Evolutionary conservation across 2,329 filamentous ascomycete genomes (phyloP).

Genomic region (Verticillium alfalfae): DNA sequence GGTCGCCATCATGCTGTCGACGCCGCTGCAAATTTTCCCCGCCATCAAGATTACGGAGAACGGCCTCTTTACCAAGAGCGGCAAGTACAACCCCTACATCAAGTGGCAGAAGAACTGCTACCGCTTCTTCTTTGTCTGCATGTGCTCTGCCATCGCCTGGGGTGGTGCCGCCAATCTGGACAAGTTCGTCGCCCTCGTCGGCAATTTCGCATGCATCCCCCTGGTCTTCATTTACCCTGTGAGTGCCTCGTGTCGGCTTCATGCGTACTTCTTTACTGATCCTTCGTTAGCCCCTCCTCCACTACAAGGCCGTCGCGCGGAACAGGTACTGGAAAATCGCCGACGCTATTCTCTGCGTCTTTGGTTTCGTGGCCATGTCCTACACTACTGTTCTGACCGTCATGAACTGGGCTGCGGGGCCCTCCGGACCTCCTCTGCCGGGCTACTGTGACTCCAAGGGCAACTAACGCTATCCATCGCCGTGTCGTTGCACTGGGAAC

Average conservation of each 20-base stretch:
- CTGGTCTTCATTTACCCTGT: conserved; percentile 91
- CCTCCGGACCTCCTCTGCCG: conserved; percentile 34
- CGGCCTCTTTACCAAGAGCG: conserved; percentile 85
- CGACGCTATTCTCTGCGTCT: conserved; percentile 72
- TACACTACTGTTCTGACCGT: conserved; percentile 89
- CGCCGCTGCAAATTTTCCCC: conserved; percentile 93
- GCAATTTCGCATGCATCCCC: conserved; percentile 68
- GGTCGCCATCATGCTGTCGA: conserved; percentile 92
- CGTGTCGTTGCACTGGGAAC: not conserved
- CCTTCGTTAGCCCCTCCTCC: conserved; percentile 71
- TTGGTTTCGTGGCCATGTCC: conserved; percentile 81
- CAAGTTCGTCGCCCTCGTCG: conserved; percentile 70
- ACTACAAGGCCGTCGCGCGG: conserved; percentile 74
- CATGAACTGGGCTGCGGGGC: conserved; percentile 71
- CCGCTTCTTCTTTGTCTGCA: conserved; percentile 83
- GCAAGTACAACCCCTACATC: conserved; percentile 97
- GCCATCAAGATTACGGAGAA: conserved; percentile 96
- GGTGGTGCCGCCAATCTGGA: conserved; percentile 87
- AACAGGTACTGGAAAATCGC: conserved; percentile 60
- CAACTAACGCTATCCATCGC: not conserved
- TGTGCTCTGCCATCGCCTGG: conserved; percentile 87
- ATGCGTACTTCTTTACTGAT: conserved; percentile 20
- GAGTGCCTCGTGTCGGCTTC: conserved; percentile 35
- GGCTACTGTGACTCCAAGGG: conserved; percentile 47
- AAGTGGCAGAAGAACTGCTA: conserved; percentile 99